Evolutionary conservation across 2,329 filamentous ascomycete species (phyloP), one percentile per base, ranked within the genome.

Genomic region (Penicillium crustosum): DNA sequence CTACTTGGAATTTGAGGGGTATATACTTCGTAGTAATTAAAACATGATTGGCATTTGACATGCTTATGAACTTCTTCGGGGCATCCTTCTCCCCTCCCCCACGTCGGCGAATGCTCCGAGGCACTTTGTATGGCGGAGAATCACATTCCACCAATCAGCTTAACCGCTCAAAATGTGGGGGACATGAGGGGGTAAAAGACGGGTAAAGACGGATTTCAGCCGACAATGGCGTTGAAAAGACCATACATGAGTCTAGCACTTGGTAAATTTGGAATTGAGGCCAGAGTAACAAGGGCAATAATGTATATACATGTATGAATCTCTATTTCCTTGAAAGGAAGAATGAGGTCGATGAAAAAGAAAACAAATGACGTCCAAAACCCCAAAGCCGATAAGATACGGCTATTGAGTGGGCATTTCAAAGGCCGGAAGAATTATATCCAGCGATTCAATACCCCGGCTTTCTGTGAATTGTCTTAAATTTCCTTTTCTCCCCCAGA

Each of bases 341-440:
- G 25, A 63, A 58, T 59, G 53, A 56, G 48, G 57, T 55, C 33
- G 41, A 13, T 17, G 51, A 43, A 49, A 49, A 53, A 49, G n/a
- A 6, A 29, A 38, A 12, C n/a, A 33, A 21, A 41, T 12, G n/a
- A 23, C 3, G 25, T 21, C 19, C 25, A 19, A n/a, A 19, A 19
- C 5, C 21, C 21, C 15, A 48, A 19, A 17, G 23, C 8, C 54
- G 60, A 61, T 63, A 60, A 63, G 63, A 66, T 61, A 63, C 69
- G 68, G 68, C 67, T 69, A 70, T 71, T 70, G 66, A 65, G 27
- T 33, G 39, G 33, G 15, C 44, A 36, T 38, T 66, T 64, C 65
- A 68, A 67, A 63, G 50, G 63, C 61, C 66, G 64, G 61, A 66
- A 63, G 61, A 67, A 66, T 66, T 64, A 66, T 58, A 15, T 64